A percentile compares a stretch with the other conserved stretches of the same genome.
These are phyloP conservation scores for Alternaria sp. DNA, from an alignment of 2,329 filamentous ascomycete genomes.

Conservation along the genomic window DNA sequence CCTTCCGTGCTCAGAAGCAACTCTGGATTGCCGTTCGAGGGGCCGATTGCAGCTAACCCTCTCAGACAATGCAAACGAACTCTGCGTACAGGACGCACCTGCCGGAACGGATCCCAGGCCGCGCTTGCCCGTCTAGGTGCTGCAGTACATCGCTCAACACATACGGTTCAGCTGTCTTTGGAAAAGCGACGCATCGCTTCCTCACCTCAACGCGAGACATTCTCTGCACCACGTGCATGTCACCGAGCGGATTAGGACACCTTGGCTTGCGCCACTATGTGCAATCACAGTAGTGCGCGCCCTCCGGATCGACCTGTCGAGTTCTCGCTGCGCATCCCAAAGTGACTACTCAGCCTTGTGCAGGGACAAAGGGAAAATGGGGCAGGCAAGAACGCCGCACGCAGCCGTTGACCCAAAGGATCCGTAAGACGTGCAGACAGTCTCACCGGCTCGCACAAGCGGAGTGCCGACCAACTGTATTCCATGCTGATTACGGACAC, in stretches of 20 bases:
- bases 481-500: constrained; percentile 5
- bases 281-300: constrained; percentile 2
- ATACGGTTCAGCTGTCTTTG: constrained; percentile 4
- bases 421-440: constrained; percentile 26
- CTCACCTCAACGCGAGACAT: constrained; percentile 13
- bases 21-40: constrained; percentile 15
- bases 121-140: constrained; percentile 5
- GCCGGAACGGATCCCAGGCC: constrained; percentile 3
- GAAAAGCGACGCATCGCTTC: constrained; percentile 2
- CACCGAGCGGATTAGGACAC: constrained; percentile 12
- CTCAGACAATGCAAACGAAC: constrained; percentile 14
- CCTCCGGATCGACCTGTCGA: constrained; percentile 1
- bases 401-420: constrained; percentile 22
- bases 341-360: constrained; percentile 13
- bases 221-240: constrained; percentile 17
- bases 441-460: constrained; percentile 36
- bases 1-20: constrained; percentile 7
- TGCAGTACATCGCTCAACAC: constrained; percentile 13
- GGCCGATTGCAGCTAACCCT: constrained; percentile 21
- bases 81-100: constrained; percentile 17
- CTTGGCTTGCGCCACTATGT: constrained; percentile 14
- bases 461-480: constrained; percentile 19
- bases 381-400: constrained; percentile 30
- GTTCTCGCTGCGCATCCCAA: background rate
- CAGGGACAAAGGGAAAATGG: constrained; percentile 14